A percentile compares a stretch with the other conserved stretches of the same genome.
phyloP scores from a whole-genome alignment of 2,329 filamentous ascomycete species.

The Xylaria sp. region DNA sequence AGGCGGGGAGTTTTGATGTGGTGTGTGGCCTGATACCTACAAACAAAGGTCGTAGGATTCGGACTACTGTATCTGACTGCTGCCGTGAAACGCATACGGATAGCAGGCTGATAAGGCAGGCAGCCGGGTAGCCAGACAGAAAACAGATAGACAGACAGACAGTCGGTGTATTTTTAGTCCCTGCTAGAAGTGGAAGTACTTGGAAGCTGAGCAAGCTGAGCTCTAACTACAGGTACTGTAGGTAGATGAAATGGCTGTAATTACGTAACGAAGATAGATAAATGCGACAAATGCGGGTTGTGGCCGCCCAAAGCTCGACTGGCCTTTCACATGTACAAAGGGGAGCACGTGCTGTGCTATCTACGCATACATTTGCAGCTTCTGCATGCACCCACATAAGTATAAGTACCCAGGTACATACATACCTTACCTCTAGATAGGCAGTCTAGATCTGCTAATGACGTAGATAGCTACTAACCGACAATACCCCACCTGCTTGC shows the following conservation, averaged over 20 bases:
- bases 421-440: no score
- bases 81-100: neutral
- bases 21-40: slow-evolving; percentile 17
- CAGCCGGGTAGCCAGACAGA: no score
- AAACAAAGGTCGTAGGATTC: neutral
- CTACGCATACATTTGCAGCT: neutral
- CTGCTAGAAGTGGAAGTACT: slow-evolving; percentile 1
- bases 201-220: no score
- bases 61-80: neutral
- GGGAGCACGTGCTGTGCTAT: slow-evolving; percentile 26
- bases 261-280: slow-evolving; percentile 18
- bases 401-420: no score
- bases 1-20: slow-evolving; percentile 3
- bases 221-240: no score
- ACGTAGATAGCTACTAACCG: slow-evolving; percentile 22
- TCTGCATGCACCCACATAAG: neutral
- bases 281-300: slow-evolving; percentile 13
- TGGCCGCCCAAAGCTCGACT: neutral
- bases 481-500: neutral
- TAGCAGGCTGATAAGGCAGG: slow-evolving; percentile 13
- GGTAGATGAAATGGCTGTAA: no score
- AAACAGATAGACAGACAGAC: no score
- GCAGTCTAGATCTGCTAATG: slow-evolving; percentile 15
- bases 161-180: slow-evolving; percentile 14
- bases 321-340: slow-evolving; percentile 32